Base-by-base conservation (phyloP, 192 early-diverging fungal genomes). In the Entrophospora sp. region DNA sequence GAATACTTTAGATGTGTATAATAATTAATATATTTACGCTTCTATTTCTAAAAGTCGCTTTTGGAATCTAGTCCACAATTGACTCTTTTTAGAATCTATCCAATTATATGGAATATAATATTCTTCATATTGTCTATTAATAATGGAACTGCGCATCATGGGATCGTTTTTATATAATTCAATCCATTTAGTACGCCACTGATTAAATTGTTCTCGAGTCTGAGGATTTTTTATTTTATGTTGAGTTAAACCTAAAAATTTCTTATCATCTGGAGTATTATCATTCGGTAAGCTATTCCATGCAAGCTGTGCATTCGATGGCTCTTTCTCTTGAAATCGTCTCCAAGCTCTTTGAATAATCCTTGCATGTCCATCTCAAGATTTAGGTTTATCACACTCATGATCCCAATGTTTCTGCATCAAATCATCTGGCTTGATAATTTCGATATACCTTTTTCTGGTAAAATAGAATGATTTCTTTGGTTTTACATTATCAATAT, bases 311-410 rank as follows among this genome's bases (percentile, higher is more conserved):
- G 37, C 32, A 38, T n/a, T 8, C 38, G 20, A 59, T 42, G 57
- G 37, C 18, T 30, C 38, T 12, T 59, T 59, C 38, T 59, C 38
- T 12, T 42, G 40, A 60, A 40, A 40, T 60, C 20, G 20, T 8
- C 38, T 37, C 35, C 24, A 60, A 60, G 58, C 58, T 40, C 13
- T 60, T 60, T 60, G 37, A 40, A 60, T 60, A 60, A 60, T 60
- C 27, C 58, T 60, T 60, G 58, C 53, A 40, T 60, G 37, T 60
- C 37, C 12, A 25, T 40, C 5, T 40, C 40, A 18, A 40, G 58
- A 40, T 5, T 60, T 60, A 0, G 24, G 58, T 60, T 60, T 60
- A 60, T 60, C 37, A 40, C 58, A 42, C 20, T 60, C 24, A 40
- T 59, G 36, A 60, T 60, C 13, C 38, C 58, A 59, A 55, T 55